Evolutionary conservation across 331 rosid species (phyloP).

Genomic region (Acacia pycnantha): DNA sequence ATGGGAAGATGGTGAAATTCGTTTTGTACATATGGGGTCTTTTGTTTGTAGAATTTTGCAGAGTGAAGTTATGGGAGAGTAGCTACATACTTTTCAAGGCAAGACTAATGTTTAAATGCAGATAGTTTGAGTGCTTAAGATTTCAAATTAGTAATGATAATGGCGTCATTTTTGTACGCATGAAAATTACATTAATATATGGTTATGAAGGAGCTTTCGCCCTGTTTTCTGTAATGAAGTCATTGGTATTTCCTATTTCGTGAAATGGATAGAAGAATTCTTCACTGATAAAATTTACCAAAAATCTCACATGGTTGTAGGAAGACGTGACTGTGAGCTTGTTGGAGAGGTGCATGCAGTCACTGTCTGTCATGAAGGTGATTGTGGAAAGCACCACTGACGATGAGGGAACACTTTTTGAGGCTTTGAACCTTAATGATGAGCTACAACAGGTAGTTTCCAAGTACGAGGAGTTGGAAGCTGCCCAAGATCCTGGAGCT

Average conservation of each 20-base stretch:
- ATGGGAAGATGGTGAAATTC: neutral
- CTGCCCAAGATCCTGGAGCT: slow-evolving; percentile 39
- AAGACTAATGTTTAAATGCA: neutral
- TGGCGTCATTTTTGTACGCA: neutral
- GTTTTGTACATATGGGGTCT: neutral
- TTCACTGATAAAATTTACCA: slow-evolving; percentile 21
- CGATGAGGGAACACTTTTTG: slow-evolving; percentile 75
- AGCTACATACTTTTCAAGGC: slow-evolving; percentile 8
- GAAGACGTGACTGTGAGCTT: slow-evolving; percentile 70
- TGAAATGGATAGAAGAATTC: neutral
- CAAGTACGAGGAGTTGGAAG: slow-evolving; percentile 65
- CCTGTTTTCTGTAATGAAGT: neutral
- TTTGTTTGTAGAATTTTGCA: slow-evolving; percentile 5
- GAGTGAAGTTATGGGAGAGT: neutral
- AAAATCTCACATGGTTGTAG: slow-evolving; percentile 40
- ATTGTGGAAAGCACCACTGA: slow-evolving; percentile 68
- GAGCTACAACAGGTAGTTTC: slow-evolving; percentile 71
- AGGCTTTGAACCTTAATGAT: slow-evolving; percentile 77
- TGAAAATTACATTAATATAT: neutral
- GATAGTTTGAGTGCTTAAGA: neutral
- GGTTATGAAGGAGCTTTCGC: neutral
- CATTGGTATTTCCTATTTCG: neutral
- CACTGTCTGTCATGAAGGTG: slow-evolving; percentile 57
- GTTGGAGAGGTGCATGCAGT: slow-evolving; percentile 72
- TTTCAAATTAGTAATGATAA: neutral